These are phyloP conservation scores for Chlamydomonas sphaeroides DNA, from an alignment of 139 green algal species.

Conservation along the genomic window DNA sequence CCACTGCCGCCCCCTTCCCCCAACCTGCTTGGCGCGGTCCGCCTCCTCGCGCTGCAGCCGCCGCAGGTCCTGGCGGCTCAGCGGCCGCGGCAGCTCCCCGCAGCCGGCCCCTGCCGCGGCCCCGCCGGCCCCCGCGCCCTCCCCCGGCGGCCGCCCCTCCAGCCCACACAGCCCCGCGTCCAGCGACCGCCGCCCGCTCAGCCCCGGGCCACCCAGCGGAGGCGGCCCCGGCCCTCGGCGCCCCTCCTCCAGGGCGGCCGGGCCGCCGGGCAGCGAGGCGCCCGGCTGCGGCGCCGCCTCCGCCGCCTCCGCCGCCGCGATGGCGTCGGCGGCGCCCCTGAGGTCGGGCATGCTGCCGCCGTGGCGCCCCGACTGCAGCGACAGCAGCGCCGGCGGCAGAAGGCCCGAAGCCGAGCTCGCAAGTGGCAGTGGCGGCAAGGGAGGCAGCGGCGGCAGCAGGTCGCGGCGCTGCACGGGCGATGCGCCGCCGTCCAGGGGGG, in stretches of 20 bases:
- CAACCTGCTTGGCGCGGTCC: conserved; percentile 25
- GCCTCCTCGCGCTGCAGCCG: conserved; percentile 19
- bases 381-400: neutral
- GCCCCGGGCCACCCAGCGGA: too few species aligned
- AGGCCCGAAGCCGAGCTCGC: neutral
- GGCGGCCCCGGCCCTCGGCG: too few species aligned
- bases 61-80: conserved; percentile 19
- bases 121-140: neutral
- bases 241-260: too few species aligned
- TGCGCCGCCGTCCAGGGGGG: too few species aligned
- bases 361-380: conserved; percentile 3
- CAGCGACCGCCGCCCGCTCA: too few species aligned
- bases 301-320: neutral
- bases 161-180: too few species aligned
- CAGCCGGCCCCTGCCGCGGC: neutral
- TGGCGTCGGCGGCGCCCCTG: neutral
- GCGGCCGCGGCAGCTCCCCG: neutral
- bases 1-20: too few species aligned
- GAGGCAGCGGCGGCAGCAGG: too few species aligned
- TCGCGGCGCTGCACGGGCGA: neutral
- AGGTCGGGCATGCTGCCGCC: conserved; percentile 22
- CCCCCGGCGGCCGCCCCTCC: neutral
- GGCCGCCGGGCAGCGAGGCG: too few species aligned
- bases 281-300: too few species aligned
- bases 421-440: neutral